phyloP scores from a whole-genome alignment of 1,284 basidiomycete genomes.

The Xanthoconium separans region DNA sequence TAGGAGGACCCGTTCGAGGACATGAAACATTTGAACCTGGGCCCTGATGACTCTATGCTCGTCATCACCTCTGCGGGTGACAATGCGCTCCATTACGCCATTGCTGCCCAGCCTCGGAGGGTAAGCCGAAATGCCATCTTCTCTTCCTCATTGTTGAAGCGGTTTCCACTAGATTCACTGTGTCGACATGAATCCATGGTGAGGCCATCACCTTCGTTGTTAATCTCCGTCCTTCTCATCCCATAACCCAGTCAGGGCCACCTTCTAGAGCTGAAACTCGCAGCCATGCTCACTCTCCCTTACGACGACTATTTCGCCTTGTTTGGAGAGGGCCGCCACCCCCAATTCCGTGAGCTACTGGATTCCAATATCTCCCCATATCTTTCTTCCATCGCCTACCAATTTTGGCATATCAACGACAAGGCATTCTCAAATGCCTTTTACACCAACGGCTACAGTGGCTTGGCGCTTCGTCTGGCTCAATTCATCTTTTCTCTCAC shows the following conservation, averaged over 20 bases:
- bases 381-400: conserved; percentile 73
- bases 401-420: conserved; percentile 75
- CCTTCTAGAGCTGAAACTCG: conserved; percentile 78
- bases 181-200: conserved; percentile 71
- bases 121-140: conserved; percentile 27
- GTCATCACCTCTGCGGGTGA: conserved; percentile 82
- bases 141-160: background rate
- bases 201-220: conserved; percentile 5
- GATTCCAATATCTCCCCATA: conserved; percentile 69
- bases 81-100: conserved; percentile 82
- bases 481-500: conserved; percentile 60
- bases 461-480: conserved; percentile 69
- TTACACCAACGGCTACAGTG: conserved; percentile 75
- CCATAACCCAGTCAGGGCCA: conserved; percentile 62
- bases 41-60: conserved; percentile 66
- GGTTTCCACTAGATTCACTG: conserved; percentile 58
- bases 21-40: conserved; percentile 65
- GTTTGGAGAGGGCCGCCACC: conserved; percentile 70
- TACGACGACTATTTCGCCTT: conserved; percentile 74
- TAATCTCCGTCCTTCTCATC: conserved; percentile 7
- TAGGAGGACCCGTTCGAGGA: conserved; percentile 79
- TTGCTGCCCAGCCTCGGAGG: conserved; percentile 57
- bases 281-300: conserved; percentile 58
- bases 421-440: conserved; percentile 65
- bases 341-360: conserved; percentile 63